These are phyloP conservation scores for Gnetum montanum DNA, from an alignment of 75 land plant genomes.

Conservation along the genomic window DNA sequence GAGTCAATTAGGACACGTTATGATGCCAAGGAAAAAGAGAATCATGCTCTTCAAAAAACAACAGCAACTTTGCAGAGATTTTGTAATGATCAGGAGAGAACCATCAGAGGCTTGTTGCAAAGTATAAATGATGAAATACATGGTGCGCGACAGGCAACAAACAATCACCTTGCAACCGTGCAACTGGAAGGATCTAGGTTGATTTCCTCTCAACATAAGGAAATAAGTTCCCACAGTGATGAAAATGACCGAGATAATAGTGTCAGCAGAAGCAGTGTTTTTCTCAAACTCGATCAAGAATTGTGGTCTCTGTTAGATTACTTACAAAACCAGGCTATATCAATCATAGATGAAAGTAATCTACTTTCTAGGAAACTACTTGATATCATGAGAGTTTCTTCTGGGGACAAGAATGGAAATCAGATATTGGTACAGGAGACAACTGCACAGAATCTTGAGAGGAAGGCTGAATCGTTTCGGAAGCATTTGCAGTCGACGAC, in stretches of 20 bases:
- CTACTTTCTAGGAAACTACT: constrained; percentile 33
- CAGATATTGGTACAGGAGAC: constrained; percentile 29
- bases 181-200: constrained; percentile 33
- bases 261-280: constrained; percentile 12
- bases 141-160: constrained; percentile 5
- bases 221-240: constrained; percentile 18
- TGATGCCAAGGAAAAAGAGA: constrained; percentile 59
- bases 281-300: constrained; percentile 44
- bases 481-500: constrained; percentile 29
- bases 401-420: constrained; percentile 13
- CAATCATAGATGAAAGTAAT: constrained; percentile 35
- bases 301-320: constrained; percentile 26
- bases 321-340: constrained; percentile 34
- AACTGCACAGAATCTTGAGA: constrained; percentile 39
- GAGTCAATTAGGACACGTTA: constrained; percentile 29
- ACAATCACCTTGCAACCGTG: constrained; percentile 27
- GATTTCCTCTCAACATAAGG: constrained; percentile 20
- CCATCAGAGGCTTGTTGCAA: constrained; percentile 56
- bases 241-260: constrained; percentile 18
- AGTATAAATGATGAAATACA: constrained; percentile 26
- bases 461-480: constrained; percentile 22
- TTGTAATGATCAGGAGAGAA: constrained; percentile 84
- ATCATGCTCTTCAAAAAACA: constrained; percentile 45
- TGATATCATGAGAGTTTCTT: constrained; percentile 3
- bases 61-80: constrained; percentile 52